phyloP scores from a whole-genome alignment of 202 grass and related monocot genomes.

The Schoenoplectus tabernaemontani region DNA sequence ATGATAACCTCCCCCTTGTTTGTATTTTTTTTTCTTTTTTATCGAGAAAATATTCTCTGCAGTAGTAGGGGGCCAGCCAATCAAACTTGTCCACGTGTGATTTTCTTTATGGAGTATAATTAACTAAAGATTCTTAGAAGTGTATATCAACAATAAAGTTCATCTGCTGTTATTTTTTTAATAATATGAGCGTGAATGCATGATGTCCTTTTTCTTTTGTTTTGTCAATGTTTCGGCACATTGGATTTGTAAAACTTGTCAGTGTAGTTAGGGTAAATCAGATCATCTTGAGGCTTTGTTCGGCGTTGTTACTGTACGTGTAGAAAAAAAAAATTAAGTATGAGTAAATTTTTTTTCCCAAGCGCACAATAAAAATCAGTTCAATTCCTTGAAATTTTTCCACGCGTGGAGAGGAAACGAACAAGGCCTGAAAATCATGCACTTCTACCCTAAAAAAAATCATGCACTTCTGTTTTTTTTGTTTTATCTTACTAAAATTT shows the following conservation, averaged over 20 bases:
- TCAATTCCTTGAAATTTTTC: too few species aligned
- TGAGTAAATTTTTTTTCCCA: too few species aligned
- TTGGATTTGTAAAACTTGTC: background rate
- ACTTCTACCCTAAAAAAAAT: too few species aligned
- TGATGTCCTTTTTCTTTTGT: background rate
- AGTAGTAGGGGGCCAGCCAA: background rate
- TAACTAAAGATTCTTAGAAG: background rate
- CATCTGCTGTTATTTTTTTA: background rate
- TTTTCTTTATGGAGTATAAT: background rate
- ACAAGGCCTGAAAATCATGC: too few species aligned
- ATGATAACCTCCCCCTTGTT: background rate
- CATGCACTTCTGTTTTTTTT: background rate
- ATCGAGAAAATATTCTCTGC: conserved; percentile 23
- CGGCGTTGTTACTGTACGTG: too few species aligned
- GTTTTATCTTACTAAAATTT: background rate
- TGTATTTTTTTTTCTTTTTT: background rate
- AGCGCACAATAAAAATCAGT: too few species aligned
- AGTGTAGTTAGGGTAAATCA: conserved; percentile 1
- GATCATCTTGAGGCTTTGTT: conserved; percentile 8
- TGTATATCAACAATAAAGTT: background rate
- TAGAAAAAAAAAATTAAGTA: too few species aligned
- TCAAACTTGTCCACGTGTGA: background rate
- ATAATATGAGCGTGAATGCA: conserved; percentile 3
- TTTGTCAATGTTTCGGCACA: background rate
- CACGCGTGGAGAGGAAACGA: too few species aligned